Base-by-base conservation (phyloP, 2,329 filamentous ascomycete genomes). In the Ustulina deusta region DNA sequence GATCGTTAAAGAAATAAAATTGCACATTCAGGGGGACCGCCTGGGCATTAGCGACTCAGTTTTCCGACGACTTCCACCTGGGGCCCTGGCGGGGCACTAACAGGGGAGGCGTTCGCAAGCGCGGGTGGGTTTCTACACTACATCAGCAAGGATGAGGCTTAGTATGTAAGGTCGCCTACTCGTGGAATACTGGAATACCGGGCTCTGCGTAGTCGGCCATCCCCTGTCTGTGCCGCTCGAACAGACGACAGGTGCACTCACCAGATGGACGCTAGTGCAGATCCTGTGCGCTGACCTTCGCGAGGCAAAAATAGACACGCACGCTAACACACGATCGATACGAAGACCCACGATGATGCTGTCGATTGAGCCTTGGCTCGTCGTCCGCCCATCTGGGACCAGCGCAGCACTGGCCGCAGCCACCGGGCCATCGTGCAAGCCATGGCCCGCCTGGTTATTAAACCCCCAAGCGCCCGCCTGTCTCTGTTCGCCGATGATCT, bases 361-460 rank as follows among this genome's bases (percentile, higher is more conserved):
- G 46, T 51, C 10, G 54, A 56, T 40, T 27, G 52, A 55, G 52
- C 20, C 52, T 51, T 62, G 59, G 38, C 54, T 46, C 34, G 51
- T 32, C 49, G 38, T 55, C 65, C 68, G 65, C 34, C 40, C 46
- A 44, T 61, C 57, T 51, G 65, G 64, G 36, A 48, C 59, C 59
- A 49, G 46, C 46, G 52, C 52, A 38, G 59, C 51, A 40, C 34
- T 40, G 34, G 48, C 48, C 48, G 48, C 25, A 51, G 44, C 17
- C 20, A 54, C 29, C 22, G 29, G 49, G 49, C 46, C 46, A 29
- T 13, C 46, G 29, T 25, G n/a, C 10, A 27, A 29, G 52, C 54
- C 32, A 56, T 55, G 61, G 48, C 36, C 17, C 22, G 42, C 40
- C 56, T 58, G 61, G 68, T 70, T 70, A 70, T 70, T 70, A 70